phyloP scores from a whole-genome alignment of 352 stramenopile species.

The Phytophthora citrophthora region DNA sequence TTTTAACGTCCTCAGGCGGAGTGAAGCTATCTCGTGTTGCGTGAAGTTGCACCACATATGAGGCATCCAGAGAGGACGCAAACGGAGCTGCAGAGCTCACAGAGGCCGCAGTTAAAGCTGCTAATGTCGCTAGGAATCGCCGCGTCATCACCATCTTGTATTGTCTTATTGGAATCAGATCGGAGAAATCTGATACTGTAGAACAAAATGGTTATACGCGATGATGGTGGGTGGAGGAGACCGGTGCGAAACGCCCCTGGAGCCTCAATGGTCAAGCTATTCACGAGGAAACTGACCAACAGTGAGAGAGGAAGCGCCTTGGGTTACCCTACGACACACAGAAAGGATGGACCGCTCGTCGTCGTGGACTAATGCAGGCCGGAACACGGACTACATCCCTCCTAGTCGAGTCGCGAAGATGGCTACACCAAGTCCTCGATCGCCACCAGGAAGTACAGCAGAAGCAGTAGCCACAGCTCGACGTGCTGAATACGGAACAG shows the following conservation, averaged over 20 bases:
- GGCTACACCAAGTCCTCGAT: constrained; percentile 35
- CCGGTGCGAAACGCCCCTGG: constrained; percentile 18
- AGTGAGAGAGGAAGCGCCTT: too few relatives aligned
- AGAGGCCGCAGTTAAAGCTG: constrained; percentile 10
- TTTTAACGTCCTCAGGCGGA: constrained; percentile 20
- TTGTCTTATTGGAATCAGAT: constrained; percentile 18
- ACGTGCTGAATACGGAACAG: constrained; percentile 21
- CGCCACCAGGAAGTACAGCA: constrained; percentile 17
- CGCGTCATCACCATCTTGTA: constrained; percentile 26
- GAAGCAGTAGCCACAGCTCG: constrained; percentile 34
- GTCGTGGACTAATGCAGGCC: constrained; percentile 20
- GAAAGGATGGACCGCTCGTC: constrained; percentile 29
- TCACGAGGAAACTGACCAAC: constrained; percentile 12
- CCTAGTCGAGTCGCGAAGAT: constrained; percentile 31
- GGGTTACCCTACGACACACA: too few relatives aligned
- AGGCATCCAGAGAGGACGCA: constrained; percentile 39
- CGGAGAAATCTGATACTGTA: constrained; percentile 8
- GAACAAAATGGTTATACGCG: constrained; percentile 4
- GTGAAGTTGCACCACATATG: constrained; percentile 79
- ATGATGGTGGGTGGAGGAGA: constrained; percentile 3
- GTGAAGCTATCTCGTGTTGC: constrained; percentile 44
- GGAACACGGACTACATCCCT: constrained; percentile 23
- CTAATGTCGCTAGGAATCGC: constrained; percentile 16
- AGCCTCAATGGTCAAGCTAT: constrained; percentile 1
- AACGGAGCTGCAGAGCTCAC: constrained; percentile 10